phyloP scores from a whole-genome alignment of 2,329 filamentous ascomycete genomes.

The Fonsecaea multimorphosa region DNA sequence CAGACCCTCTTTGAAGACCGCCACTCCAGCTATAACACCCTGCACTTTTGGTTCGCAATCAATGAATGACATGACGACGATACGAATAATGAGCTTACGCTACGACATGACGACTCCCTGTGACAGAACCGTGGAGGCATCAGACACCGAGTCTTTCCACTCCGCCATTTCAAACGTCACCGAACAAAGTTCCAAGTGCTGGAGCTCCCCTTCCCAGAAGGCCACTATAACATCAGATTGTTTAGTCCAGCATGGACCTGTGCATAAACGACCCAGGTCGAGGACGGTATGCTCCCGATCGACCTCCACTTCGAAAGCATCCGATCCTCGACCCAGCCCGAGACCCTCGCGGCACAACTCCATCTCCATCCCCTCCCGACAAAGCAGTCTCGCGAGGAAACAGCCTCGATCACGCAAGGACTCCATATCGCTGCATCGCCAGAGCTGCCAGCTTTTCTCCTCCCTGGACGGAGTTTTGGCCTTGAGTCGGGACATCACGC shows the following conservation, averaged over 20 bases:
- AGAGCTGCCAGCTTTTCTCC: conserved; percentile 31
- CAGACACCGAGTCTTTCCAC: conserved; percentile 35
- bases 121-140: conserved; percentile 14
- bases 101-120: conserved; percentile 8
- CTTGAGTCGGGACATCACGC: conserved; percentile 27
- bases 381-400: conserved; percentile 22
- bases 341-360: conserved; percentile 16
- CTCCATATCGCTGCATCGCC: conserved; percentile 22
- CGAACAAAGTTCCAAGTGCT: conserved; percentile 1
- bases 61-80: conserved; percentile 21
- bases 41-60: background rate
- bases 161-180: conserved; percentile 30
- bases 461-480: conserved; percentile 30
- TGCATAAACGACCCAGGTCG: background rate
- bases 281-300: conserved; percentile 6
- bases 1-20: conserved; percentile 3
- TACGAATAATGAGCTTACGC: conserved; percentile 22
- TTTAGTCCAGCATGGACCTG: background rate
- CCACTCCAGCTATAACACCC: background rate
- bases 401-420: conserved; percentile 20
- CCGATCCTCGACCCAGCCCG: conserved; percentile 3
- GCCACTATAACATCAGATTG: background rate
- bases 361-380: conserved; percentile 19
- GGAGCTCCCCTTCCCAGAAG: background rate
- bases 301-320: background rate